Evolutionary conservation across 768 basidiomycete species (phyloP).

Genomic region (Trametes villosa): DNA sequence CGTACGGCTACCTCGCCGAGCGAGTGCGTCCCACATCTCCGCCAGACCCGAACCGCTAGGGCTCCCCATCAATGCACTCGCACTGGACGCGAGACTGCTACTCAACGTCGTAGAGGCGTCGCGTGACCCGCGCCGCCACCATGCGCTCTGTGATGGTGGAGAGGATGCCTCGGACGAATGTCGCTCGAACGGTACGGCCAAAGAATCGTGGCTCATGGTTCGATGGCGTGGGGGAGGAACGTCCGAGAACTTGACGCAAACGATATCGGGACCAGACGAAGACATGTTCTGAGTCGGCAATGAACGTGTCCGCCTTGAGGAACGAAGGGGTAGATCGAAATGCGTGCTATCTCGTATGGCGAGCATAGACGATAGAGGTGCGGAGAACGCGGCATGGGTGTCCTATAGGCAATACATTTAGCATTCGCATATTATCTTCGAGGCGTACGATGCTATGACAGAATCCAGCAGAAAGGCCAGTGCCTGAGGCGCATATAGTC

Average conservation of each 20-base stretch:
- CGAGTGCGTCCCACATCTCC: conserved; percentile 20
- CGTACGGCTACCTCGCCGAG: conserved; percentile 13
- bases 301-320: conserved; percentile 14
- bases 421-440: no score
- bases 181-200: neutral
- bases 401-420: conserved; percentile 47
- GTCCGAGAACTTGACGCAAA: conserved; percentile 17
- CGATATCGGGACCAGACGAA: conserved; percentile 3
- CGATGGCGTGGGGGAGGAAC: neutral
- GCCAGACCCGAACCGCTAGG: conserved; percentile 12
- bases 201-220: conserved; percentile 13
- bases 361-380: conserved; percentile 45
- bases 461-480: neutral
- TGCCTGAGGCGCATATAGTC: neutral
- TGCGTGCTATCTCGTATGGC: conserved; percentile 51
- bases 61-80: conserved; percentile 14
- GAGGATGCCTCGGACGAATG: neutral
- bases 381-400: conserved; percentile 40
- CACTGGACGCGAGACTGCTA: conserved; percentile 12
- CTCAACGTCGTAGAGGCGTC: conserved; percentile 14
- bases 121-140: conserved; percentile 30
- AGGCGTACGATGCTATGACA: no score
- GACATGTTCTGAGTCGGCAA: neutral
- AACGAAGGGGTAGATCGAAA: conserved; percentile 38
- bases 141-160: conserved; percentile 5